These are phyloP conservation scores for Hypoxylon sp. DNA, from an alignment of 2,329 filamentous ascomycete genomes.

Conservation along the genomic window DNA sequence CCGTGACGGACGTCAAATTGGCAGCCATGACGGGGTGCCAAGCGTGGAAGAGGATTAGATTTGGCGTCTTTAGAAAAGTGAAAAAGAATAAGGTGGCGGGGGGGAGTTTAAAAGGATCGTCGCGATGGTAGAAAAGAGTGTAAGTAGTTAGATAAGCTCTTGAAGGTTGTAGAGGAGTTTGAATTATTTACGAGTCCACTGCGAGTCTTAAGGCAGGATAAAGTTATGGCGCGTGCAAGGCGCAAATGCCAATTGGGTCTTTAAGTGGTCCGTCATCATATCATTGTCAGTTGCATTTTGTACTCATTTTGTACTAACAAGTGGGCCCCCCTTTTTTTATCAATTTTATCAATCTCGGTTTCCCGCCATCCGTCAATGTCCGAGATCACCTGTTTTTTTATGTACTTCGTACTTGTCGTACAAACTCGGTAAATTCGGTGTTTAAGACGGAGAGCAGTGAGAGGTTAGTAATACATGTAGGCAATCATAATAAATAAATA, in stretches of 20 bases:
- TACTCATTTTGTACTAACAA: neutral
- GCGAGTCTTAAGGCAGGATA: slow-evolving; percentile 15
- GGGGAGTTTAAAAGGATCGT: slow-evolving; percentile 32
- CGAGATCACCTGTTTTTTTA: slow-evolving; percentile 47
- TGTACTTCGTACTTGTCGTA: slow-evolving; percentile 26
- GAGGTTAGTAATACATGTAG: no score
- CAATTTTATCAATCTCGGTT: slow-evolving; percentile 45
- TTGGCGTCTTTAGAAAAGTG: slow-evolving; percentile 18
- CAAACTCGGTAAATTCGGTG: neutral
- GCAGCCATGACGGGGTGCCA: slow-evolving; percentile 56
- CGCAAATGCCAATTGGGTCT: slow-evolving; percentile 34
- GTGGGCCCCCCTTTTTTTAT: slow-evolving; percentile 43
- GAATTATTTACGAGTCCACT: slow-evolving; percentile 26
- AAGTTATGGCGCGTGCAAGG: slow-evolving; percentile 37
- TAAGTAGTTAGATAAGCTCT: slow-evolving; percentile 32
- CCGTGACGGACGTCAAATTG: slow-evolving; percentile 70
- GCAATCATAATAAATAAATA: neutral
- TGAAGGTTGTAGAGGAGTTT: slow-evolving; percentile 23
- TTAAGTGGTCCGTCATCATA: slow-evolving; percentile 40
- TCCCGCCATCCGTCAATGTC: slow-evolving; percentile 32
- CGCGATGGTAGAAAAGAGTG: slow-evolving; percentile 37
- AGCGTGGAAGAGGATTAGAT: slow-evolving; percentile 41
- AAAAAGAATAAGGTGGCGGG: slow-evolving; percentile 9
- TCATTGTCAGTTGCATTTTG: slow-evolving; percentile 39
- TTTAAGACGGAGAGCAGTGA: no score